phyloP scores from a whole-genome alignment of 371 early-diverging fungal species.

The Rhizomucor pusillus region DNA sequence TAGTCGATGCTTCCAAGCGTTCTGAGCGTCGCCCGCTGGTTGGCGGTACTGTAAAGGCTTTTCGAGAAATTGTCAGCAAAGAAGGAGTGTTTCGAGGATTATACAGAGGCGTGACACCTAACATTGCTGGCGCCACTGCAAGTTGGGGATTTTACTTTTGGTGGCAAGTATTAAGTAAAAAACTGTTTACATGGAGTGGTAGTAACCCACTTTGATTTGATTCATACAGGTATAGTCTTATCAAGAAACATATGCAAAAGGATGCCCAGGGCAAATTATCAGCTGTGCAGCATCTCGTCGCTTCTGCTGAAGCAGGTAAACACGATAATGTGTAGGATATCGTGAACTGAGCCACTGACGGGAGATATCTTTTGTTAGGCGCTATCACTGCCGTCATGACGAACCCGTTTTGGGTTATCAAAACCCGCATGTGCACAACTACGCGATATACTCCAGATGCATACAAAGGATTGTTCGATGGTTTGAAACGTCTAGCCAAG shows the following conservation, averaged over 20 bases:
- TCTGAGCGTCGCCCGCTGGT: conserved; percentile 44
- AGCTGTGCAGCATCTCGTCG: conserved; percentile 76
- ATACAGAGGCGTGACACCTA: conserved; percentile 89
- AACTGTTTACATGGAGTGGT: not conserved
- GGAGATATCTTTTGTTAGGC: conserved; percentile 47
- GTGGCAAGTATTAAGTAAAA: conserved; percentile 54
- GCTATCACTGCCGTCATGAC: conserved; percentile 80
- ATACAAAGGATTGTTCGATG: conserved; percentile 76
- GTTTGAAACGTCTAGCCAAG: conserved; percentile 55
- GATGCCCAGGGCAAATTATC: conserved; percentile 56
- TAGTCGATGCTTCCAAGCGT: conserved; percentile 51
- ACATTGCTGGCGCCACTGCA: conserved; percentile 87
- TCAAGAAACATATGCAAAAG: conserved; percentile 74
- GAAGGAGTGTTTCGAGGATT: conserved; percentile 70
- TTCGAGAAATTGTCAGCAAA: conserved; percentile 50
- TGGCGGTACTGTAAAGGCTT: conserved; percentile 71
- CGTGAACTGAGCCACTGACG: too few species aligned
- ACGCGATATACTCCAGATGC: conserved; percentile 60
- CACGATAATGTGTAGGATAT: not conserved
- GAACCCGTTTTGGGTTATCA: conserved; percentile 95
- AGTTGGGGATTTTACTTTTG: conserved; percentile 97
- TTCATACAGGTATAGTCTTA: conserved; percentile 59
- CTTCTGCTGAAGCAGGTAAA: conserved; percentile 65
- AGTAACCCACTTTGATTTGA: not conserved
- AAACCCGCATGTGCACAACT: conserved; percentile 90